Base-by-base conservation (phyloP, 2,329 filamentous ascomycete species). In the Pseudocercospora fijiensis region DNA sequence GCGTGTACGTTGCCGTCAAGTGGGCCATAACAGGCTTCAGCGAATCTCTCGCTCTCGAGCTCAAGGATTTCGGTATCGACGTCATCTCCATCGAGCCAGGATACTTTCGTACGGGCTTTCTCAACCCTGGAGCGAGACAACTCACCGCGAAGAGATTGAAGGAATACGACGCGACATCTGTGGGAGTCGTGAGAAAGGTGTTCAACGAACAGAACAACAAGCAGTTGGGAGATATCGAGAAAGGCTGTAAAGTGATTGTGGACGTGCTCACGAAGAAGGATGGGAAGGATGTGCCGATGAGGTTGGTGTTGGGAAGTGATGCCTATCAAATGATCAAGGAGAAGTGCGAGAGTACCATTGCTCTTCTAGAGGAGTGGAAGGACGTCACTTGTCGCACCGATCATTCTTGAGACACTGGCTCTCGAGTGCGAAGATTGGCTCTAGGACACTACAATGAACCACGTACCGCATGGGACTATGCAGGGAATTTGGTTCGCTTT, bases 231-330 rank as follows among this genome's bases (percentile, higher is more conserved):
- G 84, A 88, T 69, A 79, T 84, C 2, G 74, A 73, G 18, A 86
- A 86, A 76, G 86, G 82, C 0, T 76, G 77, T 7, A 78, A 75
- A 61, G 78, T 84, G 0, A 76, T 86, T 27, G 78, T 87, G 4
- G 85, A 88, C 66, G 76, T 85, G 13, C 67, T 88, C 67, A 86
- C 82, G 7, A 76, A 76, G 49, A 79, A 78, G 20, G 72, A 74
- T 64, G 84, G 83, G 0, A 82, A 74, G 66, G 78, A 81, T 20
- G 75, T 88, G 1, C 86, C 85, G 0, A 68, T 82, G 13, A 76
- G 86, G 27, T 68, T 89, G 56, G 75, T 81, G n/a, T 73, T 89
- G 45, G 87, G 86, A 0, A 78, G 75, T 7, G 86, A 88, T 72
- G 65, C 64, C 26, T 59, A 58, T 28, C 61, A 47, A 20, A 45